These are phyloP conservation scores for Wallemia mellicola DNA, from an alignment of 1,284 basidiomycete genomes.

Conservation along the genomic window DNA sequence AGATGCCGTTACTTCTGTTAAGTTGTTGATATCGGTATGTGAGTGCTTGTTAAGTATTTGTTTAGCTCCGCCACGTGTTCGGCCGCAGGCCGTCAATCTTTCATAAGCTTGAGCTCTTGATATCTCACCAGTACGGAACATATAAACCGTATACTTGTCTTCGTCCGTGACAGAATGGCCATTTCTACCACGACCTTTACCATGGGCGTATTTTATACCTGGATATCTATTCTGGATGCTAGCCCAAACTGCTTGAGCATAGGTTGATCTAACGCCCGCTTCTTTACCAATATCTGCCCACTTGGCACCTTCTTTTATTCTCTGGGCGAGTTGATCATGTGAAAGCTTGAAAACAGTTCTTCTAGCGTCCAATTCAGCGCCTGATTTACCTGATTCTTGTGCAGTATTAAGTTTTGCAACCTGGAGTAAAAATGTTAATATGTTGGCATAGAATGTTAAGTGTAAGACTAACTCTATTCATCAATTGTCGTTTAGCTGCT, in stretches of 20 bases:
- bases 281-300: background rate
- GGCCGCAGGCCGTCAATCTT: background rate
- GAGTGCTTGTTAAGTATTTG: background rate
- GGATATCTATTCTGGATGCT: background rate
- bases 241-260: background rate
- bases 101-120: background rate
- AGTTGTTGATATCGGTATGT: background rate
- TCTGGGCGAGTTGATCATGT: background rate
- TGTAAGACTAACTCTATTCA: background rate
- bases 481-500: background rate
- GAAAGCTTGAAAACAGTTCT: background rate
- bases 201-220: background rate
- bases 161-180: background rate
- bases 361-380: background rate
- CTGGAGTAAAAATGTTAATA: background rate
- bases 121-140: background rate
- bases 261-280: background rate
- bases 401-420: constrained; percentile 1
- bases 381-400: background rate
- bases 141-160: background rate
- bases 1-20: background rate
- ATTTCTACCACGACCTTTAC: background rate
- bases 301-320: background rate
- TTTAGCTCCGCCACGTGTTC: constrained; percentile 4
- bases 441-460: background rate